Evolutionary conservation across 768 basidiomycete genomes (phyloP), one percentile per base, ranked within the genome.

Genomic region (Kwoniella sp.): DNA sequence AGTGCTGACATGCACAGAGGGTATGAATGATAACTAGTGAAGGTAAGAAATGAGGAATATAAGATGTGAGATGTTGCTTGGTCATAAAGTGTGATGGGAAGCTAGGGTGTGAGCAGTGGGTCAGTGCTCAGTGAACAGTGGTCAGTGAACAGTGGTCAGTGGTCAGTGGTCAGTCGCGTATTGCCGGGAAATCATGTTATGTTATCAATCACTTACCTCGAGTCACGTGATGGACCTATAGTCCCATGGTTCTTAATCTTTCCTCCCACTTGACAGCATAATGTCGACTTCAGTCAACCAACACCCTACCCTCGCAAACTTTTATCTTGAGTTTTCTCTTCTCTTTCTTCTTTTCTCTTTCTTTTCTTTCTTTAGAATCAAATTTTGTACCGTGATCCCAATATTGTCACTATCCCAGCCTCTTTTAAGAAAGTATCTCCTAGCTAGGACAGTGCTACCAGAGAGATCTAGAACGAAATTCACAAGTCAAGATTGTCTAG

Each of bases 391-490:
- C 22, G 52, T 55, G 64, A 49, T 66, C 70, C 64, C 62, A 61
- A 70, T 74, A 75, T 75, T 75, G 73, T 75, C 58, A 63, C 64
- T 52, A 25, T 21, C 36, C 48, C 26, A 49, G 56, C 53, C 52
- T 29, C 6, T 25, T 25, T 30, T 37, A 62, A 56, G 52, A 44
- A 30, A 9, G 17, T 33, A 19, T 36, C 25, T 27, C 51, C 59
- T 22, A 68, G 65, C 65, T 60, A 46, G 49, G 40, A 47, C 48
- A 56, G 73, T 64, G 68, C 74, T 76, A 72, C 72, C 58, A 49
- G 69, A 61, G 63, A n/a, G 67, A 71, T 64, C 74, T 61, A 73
- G 74, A 76, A n/a, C 33, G 21, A 60, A 50, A 55, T 52, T 22
- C 25, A 51, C 22, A 44, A 44, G 68, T 68, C 68, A 67, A 63